Conservation (phyloP, 352 stramenopile species). For the Globisporangium mamillatum region DNA sequence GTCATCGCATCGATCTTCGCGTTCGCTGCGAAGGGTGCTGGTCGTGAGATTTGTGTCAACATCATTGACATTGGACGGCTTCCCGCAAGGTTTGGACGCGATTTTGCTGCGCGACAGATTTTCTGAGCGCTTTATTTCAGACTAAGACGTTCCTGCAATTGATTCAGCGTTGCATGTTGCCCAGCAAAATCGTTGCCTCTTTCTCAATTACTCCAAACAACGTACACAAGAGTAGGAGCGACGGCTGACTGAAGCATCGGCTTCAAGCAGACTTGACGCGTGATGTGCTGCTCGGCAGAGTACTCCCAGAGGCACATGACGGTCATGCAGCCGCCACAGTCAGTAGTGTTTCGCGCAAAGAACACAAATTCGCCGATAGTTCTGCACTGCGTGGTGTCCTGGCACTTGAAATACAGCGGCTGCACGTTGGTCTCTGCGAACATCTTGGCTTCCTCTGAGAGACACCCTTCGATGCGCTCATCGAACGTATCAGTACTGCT, state of each 20-base stretch:
- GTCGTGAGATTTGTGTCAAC: not conserved
- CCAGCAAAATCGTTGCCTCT: too few relatives aligned
- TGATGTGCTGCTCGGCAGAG: slow-evolving; percentile 38
- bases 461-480: slow-evolving; percentile 47
- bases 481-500: slow-evolving; percentile 37
- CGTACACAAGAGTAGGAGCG: slow-evolving; percentile 46
- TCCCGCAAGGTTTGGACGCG: too few relatives aligned
- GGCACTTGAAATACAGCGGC: slow-evolving; percentile 65
- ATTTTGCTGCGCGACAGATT: too few relatives aligned
- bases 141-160: too few relatives aligned
- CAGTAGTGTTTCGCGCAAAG: slow-evolving; percentile 77
- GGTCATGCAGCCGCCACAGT: slow-evolving; percentile 82
- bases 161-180: too few relatives aligned
- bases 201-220: not conserved
- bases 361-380: slow-evolving; percentile 61
- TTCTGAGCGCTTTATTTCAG: too few relatives aligned
- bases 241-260: slow-evolving; percentile 54
- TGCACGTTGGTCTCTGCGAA: slow-evolving; percentile 75
- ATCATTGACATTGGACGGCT: too few relatives aligned
- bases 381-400: slow-evolving; percentile 46
- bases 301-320: slow-evolving; percentile 85
- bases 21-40: not conserved
- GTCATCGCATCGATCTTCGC: not conserved
- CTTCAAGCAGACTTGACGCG: slow-evolving; percentile 62
- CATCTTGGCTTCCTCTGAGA: slow-evolving; percentile 60